Conservation (phyloP, 2,329 filamentous ascomycete genomes). For the Neopestalotiopsis sp. region DNA sequence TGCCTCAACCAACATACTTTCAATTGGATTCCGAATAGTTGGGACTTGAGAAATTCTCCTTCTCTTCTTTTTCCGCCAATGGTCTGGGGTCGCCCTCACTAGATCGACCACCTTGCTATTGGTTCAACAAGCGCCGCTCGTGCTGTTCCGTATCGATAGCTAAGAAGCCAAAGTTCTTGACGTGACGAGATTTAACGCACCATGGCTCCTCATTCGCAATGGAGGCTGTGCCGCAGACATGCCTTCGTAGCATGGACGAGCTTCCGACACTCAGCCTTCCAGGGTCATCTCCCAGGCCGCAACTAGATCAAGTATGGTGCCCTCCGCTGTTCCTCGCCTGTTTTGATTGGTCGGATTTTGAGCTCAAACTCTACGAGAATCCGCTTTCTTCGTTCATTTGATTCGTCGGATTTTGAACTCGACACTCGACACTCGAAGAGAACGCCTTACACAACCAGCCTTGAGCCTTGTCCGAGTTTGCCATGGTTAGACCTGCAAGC, state of each 20-base stretch:
- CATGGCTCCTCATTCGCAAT: not conserved
- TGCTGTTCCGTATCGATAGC: not conserved
- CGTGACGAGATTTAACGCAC: not conserved
- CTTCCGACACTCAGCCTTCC: not conserved
- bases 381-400: not conserved
- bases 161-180: not conserved
- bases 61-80: conserved; percentile 7
- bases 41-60: not conserved
- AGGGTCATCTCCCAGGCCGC: not conserved
- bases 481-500: not conserved
- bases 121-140: not conserved
- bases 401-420: not conserved
- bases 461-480: conserved; percentile 4
- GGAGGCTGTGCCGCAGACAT: not conserved
- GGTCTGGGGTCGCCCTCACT: not conserved
- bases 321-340: not conserved
- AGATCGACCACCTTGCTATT: not conserved
- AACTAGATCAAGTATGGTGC: conserved; percentile 5
- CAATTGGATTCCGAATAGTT: conserved; percentile 6
- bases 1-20: not conserved
- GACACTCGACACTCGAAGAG: not conserved
- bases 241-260: not conserved
- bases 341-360: too few relatives aligned
- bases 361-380: too few relatives aligned
- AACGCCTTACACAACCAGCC: conserved; percentile 5